Evolutionary conservation across 2,329 filamentous ascomycete genomes (phyloP).

Genomic region (Aspergillus sclerotialis): DNA sequence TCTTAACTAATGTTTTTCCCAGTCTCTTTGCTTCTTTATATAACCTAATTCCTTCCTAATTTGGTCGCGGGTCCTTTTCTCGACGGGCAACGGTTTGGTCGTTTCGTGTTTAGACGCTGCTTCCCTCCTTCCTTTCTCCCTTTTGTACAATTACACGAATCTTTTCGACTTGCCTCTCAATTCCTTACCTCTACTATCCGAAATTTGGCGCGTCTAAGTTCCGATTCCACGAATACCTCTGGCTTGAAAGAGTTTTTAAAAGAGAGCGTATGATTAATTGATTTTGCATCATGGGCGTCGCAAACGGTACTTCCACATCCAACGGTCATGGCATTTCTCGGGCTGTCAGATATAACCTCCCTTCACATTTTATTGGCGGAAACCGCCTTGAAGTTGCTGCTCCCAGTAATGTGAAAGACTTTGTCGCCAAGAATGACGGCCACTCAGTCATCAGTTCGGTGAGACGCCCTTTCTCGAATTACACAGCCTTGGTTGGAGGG

Average conservation of each 20-base stretch:
- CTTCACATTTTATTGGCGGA: constrained; percentile 93
- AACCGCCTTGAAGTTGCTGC: constrained; percentile 77
- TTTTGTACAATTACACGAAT: background rate
- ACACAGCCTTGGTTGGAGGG: no score
- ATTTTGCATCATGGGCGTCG: constrained; percentile 31
- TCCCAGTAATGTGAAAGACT: constrained; percentile 88
- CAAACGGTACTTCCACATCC: constrained; percentile 28
- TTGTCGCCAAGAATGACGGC: constrained; percentile 79
- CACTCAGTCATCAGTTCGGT: constrained; percentile 99
- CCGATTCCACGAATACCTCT: constrained; percentile 3
- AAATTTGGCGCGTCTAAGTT: constrained; percentile 10
- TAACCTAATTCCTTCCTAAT: background rate
- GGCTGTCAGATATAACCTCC: constrained; percentile 72
- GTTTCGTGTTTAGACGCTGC: background rate
- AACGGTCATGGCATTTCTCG: constrained; percentile 58
- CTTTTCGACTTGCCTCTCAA: background rate
- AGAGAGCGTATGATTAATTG: constrained; percentile 19
- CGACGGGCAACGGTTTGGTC: background rate
- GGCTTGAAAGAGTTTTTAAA: constrained; percentile 13
- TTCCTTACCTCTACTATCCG: background rate
- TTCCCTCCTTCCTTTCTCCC: background rate
- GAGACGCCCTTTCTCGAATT: constrained; percentile 37
- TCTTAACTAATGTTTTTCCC: constrained; percentile 1
- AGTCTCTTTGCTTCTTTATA: background rate
- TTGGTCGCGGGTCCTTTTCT: background rate